phyloP scores from a whole-genome alignment of 805 yeast species.

The Yarrowia sp. region DNA sequence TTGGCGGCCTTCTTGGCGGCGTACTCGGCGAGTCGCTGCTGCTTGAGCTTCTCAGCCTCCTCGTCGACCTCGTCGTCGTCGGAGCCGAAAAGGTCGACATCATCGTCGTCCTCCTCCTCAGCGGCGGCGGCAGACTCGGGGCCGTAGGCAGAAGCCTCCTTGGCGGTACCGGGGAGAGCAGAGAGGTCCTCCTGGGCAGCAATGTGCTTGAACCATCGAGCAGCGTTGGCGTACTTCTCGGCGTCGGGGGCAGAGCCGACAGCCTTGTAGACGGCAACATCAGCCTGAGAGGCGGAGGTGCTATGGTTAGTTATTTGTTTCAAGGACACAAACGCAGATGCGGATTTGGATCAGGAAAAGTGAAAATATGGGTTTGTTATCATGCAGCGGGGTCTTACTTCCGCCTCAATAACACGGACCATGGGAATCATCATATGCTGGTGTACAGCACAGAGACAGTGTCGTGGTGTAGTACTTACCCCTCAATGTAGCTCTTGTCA shows the following conservation, averaged over 20 bases:
- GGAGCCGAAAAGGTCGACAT: conserved; percentile 92
- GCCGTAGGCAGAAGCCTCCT: conserved; percentile 41
- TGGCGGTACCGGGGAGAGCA: conserved; percentile 62
- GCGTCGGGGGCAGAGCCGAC: conserved; percentile 47
- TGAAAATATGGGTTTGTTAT: conserved; percentile 25
- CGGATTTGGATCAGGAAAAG: background rate
- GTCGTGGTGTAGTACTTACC: conserved; percentile 57
- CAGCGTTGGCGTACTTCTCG: conserved; percentile 86
- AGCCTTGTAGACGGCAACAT: conserved; percentile 89
- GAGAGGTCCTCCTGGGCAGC: conserved; percentile 89
- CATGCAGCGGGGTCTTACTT: conserved; percentile 26
- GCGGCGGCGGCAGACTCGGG: conserved; percentile 55
- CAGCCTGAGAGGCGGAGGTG: conserved; percentile 83
- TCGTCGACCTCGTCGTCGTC: conserved; percentile 93
- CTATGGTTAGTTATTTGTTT: conserved; percentile 26
- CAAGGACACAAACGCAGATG: background rate
- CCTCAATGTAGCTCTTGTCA: conserved; percentile 92
- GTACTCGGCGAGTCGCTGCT: conserved; percentile 96
- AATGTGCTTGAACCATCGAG: conserved; percentile 99
- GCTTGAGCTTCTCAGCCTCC: conserved; percentile 96
- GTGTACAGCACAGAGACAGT: background rate
- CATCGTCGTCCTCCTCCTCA: conserved; percentile 83
- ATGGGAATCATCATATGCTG: conserved; percentile 22
- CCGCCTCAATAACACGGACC: conserved; percentile 27
- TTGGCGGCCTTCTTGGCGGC: conserved; percentile 96